Evolutionary conservation across 371 early-diverging fungal species (phyloP).

Genomic region (Lichtheimia hyalospora): DNA sequence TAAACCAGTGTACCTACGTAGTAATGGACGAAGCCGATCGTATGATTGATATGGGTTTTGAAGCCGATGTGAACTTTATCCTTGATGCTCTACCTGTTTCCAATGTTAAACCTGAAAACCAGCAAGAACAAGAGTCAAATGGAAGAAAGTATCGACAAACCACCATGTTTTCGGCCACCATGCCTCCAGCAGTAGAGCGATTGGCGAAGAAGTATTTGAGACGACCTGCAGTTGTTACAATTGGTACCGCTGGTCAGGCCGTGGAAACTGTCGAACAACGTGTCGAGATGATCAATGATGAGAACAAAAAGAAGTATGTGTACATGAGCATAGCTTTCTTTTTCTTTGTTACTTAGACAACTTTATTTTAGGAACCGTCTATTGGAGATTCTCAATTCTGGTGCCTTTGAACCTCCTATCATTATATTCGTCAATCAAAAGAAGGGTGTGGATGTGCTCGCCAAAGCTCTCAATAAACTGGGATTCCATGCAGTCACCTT

Average conservation of each 20-base stretch:
- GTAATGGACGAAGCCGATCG: slow-evolving; percentile 99
- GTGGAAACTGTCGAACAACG: slow-evolving; percentile 94
- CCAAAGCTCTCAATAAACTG: slow-evolving; percentile 67
- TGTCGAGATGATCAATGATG: slow-evolving; percentile 90
- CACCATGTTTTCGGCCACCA: slow-evolving; percentile 99
- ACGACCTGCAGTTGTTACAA: slow-evolving; percentile 94
- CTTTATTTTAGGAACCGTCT: slow-evolving; percentile 61
- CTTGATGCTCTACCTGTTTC: slow-evolving; percentile 91
- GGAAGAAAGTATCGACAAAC: slow-evolving; percentile 89
- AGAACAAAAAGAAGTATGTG: slow-evolving; percentile 78
- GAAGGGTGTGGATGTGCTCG: slow-evolving; percentile 78
- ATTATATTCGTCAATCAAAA: slow-evolving; percentile 98
- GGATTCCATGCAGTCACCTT: slow-evolving; percentile 78
- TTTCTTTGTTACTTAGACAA: background rate
- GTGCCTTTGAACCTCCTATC: slow-evolving; percentile 78
- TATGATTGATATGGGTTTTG: slow-evolving; percentile 98
- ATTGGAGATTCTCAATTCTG: slow-evolving; percentile 69
- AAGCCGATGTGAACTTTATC: slow-evolving; percentile 92
- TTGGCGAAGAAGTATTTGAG: slow-evolving; percentile 92
- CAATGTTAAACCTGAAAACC: slow-evolving; percentile 87
- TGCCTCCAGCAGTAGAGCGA: slow-evolving; percentile 96
- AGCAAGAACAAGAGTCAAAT: slow-evolving; percentile 51
- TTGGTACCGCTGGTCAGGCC: slow-evolving; percentile 97
- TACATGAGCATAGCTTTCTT: background rate
- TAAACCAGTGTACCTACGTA: slow-evolving; percentile 86